Conservation (phyloP, 1,284 basidiomycete genomes). For the Austroboletus niveus region DNA sequence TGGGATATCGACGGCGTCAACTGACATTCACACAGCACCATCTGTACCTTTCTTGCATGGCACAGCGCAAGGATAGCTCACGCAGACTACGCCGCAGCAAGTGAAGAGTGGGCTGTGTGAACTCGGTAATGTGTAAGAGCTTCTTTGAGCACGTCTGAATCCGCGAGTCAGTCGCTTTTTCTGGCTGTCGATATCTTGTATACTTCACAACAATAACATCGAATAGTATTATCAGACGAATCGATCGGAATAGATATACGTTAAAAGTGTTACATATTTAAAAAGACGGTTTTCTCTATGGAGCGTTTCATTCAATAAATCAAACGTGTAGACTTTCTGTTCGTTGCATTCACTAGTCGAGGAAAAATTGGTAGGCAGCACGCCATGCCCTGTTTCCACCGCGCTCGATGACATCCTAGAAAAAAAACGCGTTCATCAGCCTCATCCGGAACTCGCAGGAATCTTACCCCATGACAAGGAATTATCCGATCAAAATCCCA, state of each 20-base stretch:
- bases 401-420: conserved; percentile 76
- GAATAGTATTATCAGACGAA: neutral
- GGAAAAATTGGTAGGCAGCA: conserved; percentile 36
- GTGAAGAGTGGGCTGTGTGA: too few species aligned
- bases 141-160: neutral
- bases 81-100: neutral
- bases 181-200: neutral
- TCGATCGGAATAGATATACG: neutral
- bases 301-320: conserved; percentile 1
- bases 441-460: neutral
- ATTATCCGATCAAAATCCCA: conserved; percentile 93
- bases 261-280: conserved; percentile 2
- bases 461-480: conserved; percentile 85
- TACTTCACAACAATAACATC: too few species aligned
- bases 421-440: conserved; percentile 7
- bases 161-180: neutral
- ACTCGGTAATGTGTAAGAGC: too few species aligned
- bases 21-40: too few species aligned
- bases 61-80: neutral
- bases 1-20: too few species aligned
- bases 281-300: conserved; percentile 1
- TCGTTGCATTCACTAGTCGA: conserved; percentile 14
- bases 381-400: conserved; percentile 73
- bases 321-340: neutral
- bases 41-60: neutral